Base-by-base conservation (phyloP, 768 basidiomycete species). In the Mycena rebaudengoi region DNA sequence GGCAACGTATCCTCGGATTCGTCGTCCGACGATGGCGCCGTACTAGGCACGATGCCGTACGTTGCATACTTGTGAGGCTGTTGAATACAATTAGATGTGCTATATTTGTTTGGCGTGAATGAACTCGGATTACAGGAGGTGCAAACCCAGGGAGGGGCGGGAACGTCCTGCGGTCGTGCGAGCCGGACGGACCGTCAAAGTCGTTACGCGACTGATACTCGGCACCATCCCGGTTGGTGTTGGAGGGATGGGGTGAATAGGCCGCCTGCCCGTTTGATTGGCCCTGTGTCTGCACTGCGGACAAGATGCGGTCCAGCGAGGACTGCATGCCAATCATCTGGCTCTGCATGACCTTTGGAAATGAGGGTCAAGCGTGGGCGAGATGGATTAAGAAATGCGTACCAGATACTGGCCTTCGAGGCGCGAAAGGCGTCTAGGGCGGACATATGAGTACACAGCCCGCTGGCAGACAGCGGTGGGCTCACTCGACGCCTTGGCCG, bases 241-340 rank as follows among this genome's bases (percentile, higher is more conserved):
- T n/a, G n/a, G 78, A 16, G 72, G 71, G 75, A 75, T 78, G 57
- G 68, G 51, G 51, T 6, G 51, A 13, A 14, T 62, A 62, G 25
- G 61, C 65, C 65, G 67, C 69, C 72, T 69, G 73, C 66, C 44
- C 44, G 37, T 30, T 45, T 7, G 57, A 64, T 53, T 63, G 73
- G 55, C 73, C 74, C 60, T 81, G 82, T 44, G 79, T 78, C 69
- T 83, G 91, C 60, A 95, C 81, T 3, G 86, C 89, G 44, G 84
- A 79, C 56, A 95, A 78, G 72, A 95, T 95, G 52, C 94, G 86
- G 77, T 95, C 94, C 66, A 95, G 76, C 25, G 93, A 91, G 6
- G 92, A 91, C 77, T 95, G 94, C 90, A 95, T 92, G 70, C 94
- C 94, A 69, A 95, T 95, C 91, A 95, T 94, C 74, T 95, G 94